These are phyloP conservation scores for Trichoderma cornu-damae DNA, from an alignment of 2,329 filamentous ascomycete species.

Conservation along the genomic window DNA sequence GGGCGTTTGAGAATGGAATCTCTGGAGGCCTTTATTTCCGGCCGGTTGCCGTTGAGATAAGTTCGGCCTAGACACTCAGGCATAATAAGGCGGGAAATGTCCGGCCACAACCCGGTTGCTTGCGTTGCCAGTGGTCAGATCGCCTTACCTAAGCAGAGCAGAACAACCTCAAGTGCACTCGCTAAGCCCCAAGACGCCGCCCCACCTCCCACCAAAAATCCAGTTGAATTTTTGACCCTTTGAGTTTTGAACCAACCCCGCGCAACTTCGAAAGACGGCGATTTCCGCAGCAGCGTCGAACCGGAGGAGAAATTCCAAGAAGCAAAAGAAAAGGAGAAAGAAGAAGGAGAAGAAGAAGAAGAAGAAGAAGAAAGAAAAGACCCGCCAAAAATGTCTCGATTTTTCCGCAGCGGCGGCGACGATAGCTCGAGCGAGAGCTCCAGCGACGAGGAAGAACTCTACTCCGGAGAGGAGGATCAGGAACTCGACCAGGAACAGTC, in stretches of 20 bases:
- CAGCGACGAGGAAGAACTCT: slow-evolving; percentile 86
- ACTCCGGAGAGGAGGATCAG: slow-evolving; percentile 51
- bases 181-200: slow-evolving; percentile 38
- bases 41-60: slow-evolving; percentile 13
- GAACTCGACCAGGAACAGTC: slow-evolving; percentile 32
- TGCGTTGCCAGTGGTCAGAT: neutral
- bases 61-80: neutral
- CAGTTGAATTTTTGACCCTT: slow-evolving; percentile 37
- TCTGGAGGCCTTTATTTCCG: slow-evolving; percentile 14
- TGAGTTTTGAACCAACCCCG: slow-evolving; percentile 35
- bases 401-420: slow-evolving; percentile 85
- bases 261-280: slow-evolving; percentile 26
- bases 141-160: slow-evolving; percentile 2
- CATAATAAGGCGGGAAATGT: neutral
- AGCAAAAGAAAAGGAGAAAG: neutral
- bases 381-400: slow-evolving; percentile 78
- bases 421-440: slow-evolving; percentile 95
- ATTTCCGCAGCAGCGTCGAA: slow-evolving; percentile 21
- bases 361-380: slow-evolving; percentile 17
- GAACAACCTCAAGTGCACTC: slow-evolving; percentile 22
- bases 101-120: neutral
- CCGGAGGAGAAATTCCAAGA: neutral
- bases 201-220: slow-evolving; percentile 43
- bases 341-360: neutral
- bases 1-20: neutral